A percentile compares a stretch with the other conserved stretches of the same genome.
These are phyloP conservation scores for Alternaria atra DNA, from an alignment of 2,329 filamentous ascomycete species.

Conservation along the genomic window DNA sequence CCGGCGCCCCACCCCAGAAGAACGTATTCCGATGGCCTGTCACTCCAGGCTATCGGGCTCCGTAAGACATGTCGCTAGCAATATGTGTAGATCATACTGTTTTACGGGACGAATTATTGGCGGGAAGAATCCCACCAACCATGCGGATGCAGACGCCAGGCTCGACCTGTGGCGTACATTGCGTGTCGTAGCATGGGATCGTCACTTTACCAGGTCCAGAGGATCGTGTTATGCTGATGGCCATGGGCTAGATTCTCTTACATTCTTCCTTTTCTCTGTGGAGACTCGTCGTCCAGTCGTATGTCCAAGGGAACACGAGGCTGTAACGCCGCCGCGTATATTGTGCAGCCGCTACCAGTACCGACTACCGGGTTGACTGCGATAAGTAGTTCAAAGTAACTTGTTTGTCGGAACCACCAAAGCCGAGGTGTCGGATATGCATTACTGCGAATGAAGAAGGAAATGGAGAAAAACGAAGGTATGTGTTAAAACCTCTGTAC, in stretches of 20 bases:
- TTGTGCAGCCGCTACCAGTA: background rate
- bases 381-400: background rate
- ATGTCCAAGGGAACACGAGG: background rate
- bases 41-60: constrained; percentile 25
- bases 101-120: background rate
- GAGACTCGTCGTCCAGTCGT: background rate
- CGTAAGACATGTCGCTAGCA: background rate
- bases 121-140: background rate
- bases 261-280: background rate
- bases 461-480: background rate
- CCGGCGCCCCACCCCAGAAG: constrained; percentile 5
- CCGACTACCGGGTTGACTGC: background rate
- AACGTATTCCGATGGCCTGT: constrained; percentile 23
- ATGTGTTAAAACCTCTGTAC: background rate
- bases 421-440: background rate
- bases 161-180: background rate
- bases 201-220: background rate
- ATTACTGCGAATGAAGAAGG: background rate
- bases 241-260: background rate
- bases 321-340: background rate
- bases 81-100: background rate
- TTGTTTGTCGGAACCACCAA: background rate
- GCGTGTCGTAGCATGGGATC: background rate
- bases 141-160: background rate
- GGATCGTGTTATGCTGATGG: background rate